Evolutionary conservation across 1,284 basidiomycete genomes (phyloP).

Genomic region (Wallemia mellicola): DNA sequence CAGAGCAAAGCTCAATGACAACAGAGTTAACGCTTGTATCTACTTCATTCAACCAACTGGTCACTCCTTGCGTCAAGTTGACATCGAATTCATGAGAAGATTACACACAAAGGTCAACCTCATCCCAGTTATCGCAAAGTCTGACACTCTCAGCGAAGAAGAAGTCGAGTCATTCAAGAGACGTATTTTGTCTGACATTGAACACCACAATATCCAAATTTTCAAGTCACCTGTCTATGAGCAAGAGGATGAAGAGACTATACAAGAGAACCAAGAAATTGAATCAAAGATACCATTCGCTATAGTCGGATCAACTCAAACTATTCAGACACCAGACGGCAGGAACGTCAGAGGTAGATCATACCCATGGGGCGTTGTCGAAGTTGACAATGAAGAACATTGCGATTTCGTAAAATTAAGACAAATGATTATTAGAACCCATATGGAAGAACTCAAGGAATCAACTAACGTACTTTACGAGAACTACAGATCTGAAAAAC

Average conservation of each 20-base stretch:
- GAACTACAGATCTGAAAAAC: conserved; percentile 82
- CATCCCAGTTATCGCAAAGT: conserved; percentile 85
- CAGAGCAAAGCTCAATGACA: conserved; percentile 52
- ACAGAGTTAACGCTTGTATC: conserved; percentile 71
- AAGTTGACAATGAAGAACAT: conserved; percentile 91
- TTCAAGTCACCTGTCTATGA: conserved; percentile 87
- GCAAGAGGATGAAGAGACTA: conserved; percentile 84
- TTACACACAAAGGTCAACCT: conserved; percentile 88
- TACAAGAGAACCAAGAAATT: conserved; percentile 84
- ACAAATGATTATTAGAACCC: conserved; percentile 89
- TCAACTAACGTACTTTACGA: conserved; percentile 84
- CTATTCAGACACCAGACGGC: conserved; percentile 52
- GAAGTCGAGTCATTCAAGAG: conserved; percentile 74
- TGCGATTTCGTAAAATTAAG: conserved; percentile 95
- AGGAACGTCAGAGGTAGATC: conserved; percentile 64
- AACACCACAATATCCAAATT: conserved; percentile 73
- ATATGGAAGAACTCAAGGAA: conserved; percentile 92
- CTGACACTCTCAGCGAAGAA: conserved; percentile 84
- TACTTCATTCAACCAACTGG: conserved; percentile 96
- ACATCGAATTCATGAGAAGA: conserved; percentile 88
- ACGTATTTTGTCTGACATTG: conserved; percentile 63
- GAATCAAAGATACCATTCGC: conserved; percentile 89
- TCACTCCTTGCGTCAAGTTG: conserved; percentile 80
- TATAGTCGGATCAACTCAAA: conserved; percentile 64
- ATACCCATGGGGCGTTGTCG: conserved; percentile 91